phyloP scores from a whole-genome alignment of 2,329 filamentous ascomycete species.

The Whalleya microplaca region DNA sequence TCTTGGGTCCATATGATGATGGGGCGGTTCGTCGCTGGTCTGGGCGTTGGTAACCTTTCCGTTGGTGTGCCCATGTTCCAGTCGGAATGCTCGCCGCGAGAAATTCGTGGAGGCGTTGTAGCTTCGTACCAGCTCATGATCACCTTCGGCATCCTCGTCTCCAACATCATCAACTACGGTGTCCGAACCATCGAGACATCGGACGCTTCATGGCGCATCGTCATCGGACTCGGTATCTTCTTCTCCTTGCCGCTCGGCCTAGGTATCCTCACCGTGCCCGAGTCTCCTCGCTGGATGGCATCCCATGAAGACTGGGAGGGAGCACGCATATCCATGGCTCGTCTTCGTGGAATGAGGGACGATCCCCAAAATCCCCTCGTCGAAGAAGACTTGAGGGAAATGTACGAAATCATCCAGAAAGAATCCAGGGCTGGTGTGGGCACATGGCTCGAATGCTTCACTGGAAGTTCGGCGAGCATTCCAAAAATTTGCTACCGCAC shows the following conservation, averaged over 20 bases:
- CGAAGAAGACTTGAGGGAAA: conserved; percentile 57
- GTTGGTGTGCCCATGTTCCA: conserved; percentile 71
- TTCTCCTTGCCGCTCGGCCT: conserved; percentile 56
- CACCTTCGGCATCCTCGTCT: conserved; percentile 67
- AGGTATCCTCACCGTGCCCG: conserved; percentile 58
- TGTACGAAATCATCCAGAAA: conserved; percentile 51
- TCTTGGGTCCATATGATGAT: conserved; percentile 69
- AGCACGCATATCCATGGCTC: conserved; percentile 54
- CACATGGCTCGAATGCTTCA: conserved; percentile 65
- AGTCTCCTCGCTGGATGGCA: conserved; percentile 61
- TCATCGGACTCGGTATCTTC: conserved; percentile 59
- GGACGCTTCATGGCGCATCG: conserved; percentile 62
- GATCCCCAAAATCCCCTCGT: conserved; percentile 49
- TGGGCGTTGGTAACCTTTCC: conserved; percentile 69
- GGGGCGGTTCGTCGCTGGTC: conserved; percentile 67
- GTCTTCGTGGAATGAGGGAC: conserved; percentile 55
- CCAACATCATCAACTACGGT: conserved; percentile 59
- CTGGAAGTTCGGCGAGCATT: conserved; percentile 48
- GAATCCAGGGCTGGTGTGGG: conserved; percentile 49
- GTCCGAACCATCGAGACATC: conserved; percentile 47
- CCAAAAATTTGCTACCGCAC: conserved; percentile 68
- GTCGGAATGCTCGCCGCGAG: conserved; percentile 63
- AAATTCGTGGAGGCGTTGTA: conserved; percentile 68
- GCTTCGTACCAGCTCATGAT: conserved; percentile 75
- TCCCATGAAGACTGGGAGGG: conserved; percentile 50